These are phyloP conservation scores for Candida corydali DNA, from an alignment of 805 yeast genomes.

Conservation along the genomic window DNA sequence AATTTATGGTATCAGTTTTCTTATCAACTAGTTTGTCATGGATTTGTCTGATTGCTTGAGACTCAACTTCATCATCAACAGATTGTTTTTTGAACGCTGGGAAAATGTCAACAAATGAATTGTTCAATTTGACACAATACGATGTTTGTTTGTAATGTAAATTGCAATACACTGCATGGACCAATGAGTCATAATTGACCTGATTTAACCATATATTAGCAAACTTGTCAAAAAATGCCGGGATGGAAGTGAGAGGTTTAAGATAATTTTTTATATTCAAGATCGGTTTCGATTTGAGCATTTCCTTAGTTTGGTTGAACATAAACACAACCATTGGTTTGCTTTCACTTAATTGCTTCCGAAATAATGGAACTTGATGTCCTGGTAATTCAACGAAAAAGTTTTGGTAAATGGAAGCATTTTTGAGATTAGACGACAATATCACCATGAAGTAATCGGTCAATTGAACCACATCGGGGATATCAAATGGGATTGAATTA, in stretches of 20 bases:
- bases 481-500: constrained; percentile 34
- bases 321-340: constrained; percentile 37
- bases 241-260: constrained; percentile 15
- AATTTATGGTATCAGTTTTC: constrained; percentile 15
- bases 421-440: constrained; percentile 17
- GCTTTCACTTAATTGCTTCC: constrained; percentile 16
- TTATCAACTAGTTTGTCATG: constrained; percentile 13
- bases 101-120: constrained; percentile 18
- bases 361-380: constrained; percentile 21
- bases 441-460: constrained; percentile 36
- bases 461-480: constrained; percentile 31
- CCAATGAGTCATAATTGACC: constrained; percentile 25
- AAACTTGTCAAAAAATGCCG: constrained; percentile 37
- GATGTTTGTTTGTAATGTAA: constrained; percentile 23
- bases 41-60: constrained; percentile 20
- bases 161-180: constrained; percentile 44
- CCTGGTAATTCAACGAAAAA: constrained; percentile 11
- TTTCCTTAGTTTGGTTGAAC: constrained; percentile 9
- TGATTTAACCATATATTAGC: constrained; percentile 37
- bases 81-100: constrained; percentile 13
- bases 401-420: constrained; percentile 11
- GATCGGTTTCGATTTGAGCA: constrained; percentile 11
- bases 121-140: constrained; percentile 36
- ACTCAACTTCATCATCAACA: constrained; percentile 7
- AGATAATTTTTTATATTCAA: constrained; percentile 20